A percentile compares a stretch with the other conserved stretches of the same genome.
Conservation (phyloP, 2,329 filamentous ascomycete genomes). For the Seiridium unicorne region DNA sequence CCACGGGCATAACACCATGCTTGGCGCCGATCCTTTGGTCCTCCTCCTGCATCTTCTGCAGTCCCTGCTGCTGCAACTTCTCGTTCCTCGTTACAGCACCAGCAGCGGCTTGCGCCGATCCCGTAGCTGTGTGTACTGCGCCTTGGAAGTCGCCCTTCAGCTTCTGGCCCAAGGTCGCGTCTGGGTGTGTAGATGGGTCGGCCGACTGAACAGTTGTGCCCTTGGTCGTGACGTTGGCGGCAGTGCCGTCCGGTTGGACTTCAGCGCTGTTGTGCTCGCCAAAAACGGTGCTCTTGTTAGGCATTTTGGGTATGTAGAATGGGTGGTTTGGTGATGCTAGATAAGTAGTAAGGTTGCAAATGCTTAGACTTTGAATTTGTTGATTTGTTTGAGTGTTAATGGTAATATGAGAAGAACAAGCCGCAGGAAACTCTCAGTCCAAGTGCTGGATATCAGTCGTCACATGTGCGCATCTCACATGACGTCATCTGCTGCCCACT, state of each 20-base stretch:
- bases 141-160: conserved; percentile 21
- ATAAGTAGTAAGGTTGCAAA: neutral
- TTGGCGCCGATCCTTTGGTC: conserved; percentile 21
- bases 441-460: too few relatives aligned
- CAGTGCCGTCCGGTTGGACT: conserved; percentile 7
- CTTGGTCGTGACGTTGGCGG: conserved; percentile 12
- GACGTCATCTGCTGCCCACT: too few relatives aligned
- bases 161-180: conserved; percentile 19
- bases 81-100: conserved; percentile 17
- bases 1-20: conserved; percentile 21
- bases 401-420: too few relatives aligned
- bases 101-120: conserved; percentile 18
- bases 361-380: too few relatives aligned
- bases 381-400: too few relatives aligned
- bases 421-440: too few relatives aligned
- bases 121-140: conserved; percentile 16
- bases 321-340: neutral
- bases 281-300: neutral
- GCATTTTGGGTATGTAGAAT: neutral
- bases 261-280: conserved; percentile 8
- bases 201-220: conserved; percentile 15
- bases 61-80: conserved; percentile 19
- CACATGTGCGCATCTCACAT: too few relatives aligned
- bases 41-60: conserved; percentile 21
- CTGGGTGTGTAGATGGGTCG: conserved; percentile 17